A percentile compares a stretch with the other conserved stretches of the same genome.
Conservation (phyloP, 2,329 filamentous ascomycete species). For the Sarocladium oryzae region DNA sequence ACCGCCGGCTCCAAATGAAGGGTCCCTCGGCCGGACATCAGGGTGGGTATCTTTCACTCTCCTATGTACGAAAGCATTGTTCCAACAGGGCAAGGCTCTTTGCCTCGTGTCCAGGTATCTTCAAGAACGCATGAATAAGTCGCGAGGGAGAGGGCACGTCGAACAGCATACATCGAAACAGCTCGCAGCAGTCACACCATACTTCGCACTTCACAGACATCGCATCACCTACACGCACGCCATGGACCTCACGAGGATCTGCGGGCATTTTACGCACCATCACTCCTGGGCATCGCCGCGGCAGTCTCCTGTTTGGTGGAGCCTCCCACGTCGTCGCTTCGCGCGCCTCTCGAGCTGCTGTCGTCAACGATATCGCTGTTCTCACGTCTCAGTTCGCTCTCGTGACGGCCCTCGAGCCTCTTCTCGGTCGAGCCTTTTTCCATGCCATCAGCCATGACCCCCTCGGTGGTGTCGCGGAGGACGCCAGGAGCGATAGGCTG, state of each 20-base stretch:
- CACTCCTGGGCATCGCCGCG: not conserved
- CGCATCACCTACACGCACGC: not conserved
- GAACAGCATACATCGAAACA: not conserved
- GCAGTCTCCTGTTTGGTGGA: too few relatives aligned
- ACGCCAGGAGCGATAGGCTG: not conserved
- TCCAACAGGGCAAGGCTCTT: too few relatives aligned
- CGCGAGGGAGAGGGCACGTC: not conserved
- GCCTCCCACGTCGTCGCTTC: not conserved
- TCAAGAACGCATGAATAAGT: not conserved
- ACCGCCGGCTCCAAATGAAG: too few relatives aligned
- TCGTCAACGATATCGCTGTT: conserved; percentile 3
- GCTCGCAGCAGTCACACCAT: not conserved
- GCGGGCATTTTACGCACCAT: not conserved
- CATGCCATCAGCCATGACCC: not conserved
- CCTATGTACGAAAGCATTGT: too few relatives aligned
- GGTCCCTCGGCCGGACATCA: too few relatives aligned
- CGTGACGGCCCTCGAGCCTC: not conserved
- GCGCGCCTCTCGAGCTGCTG: not conserved
- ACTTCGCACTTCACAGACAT: not conserved
- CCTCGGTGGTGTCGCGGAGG: conserved; percentile 3
- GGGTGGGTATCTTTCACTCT: too few relatives aligned
- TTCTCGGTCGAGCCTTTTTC: conserved; percentile 1
- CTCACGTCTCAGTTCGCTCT: not conserved
- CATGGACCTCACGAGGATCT: not conserved
- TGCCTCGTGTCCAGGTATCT: too few relatives aligned